Base-by-base conservation (phyloP, 177 flowering plant genomes). In the Vitis hybrid region DNA sequence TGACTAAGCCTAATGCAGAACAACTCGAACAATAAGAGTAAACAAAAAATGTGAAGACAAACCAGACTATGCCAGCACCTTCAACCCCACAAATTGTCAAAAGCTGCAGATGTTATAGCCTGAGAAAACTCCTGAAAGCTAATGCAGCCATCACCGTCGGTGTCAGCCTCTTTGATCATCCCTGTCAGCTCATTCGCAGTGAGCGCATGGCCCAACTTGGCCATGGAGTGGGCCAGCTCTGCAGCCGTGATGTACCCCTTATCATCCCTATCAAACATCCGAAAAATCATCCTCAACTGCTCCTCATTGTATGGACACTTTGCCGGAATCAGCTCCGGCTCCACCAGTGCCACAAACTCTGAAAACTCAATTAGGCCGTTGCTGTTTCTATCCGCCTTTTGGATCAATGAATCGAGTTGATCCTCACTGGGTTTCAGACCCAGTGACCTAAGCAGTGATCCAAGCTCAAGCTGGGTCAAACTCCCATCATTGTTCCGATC, bases 141-240 rank as follows among this genome's bases (percentile, higher is more conserved):
- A 67, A 94, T 94, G 64, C 87, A 71, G 1, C 97, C 97, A 74
- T 94, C 98, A 0, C 98, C 98, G 59, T 94, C 97, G 0, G 90
- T 90, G 68, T 94, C 98, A 0, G 94, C 98, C 74, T 94, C 97
- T 72, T 78, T 92, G 76, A 94, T 94, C 97, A 94, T 94, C 69
- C 94, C 98, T 1, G 96, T 91, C 49, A 94, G 72, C 80, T 94
- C 97, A 79, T 82, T 84, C 2, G 78, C 95, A 0, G 98, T 92
- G 18, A 94, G 78, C 0, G 97, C 94, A 52, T 92, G 98, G 5
- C 98, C 98, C 0, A 94, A 73, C 77, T 80, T 85, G 0, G 97
- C 96, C 98, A 94, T 92, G 0, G 98, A 92, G 67, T 89, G 93
- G 0, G 97, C 97, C 82, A 90, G 73, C 77, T 94, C 98, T 0